Base-by-base conservation (phyloP, 2,329 filamentous ascomycete genomes). In the Scedosporium minutisporum region DNA sequence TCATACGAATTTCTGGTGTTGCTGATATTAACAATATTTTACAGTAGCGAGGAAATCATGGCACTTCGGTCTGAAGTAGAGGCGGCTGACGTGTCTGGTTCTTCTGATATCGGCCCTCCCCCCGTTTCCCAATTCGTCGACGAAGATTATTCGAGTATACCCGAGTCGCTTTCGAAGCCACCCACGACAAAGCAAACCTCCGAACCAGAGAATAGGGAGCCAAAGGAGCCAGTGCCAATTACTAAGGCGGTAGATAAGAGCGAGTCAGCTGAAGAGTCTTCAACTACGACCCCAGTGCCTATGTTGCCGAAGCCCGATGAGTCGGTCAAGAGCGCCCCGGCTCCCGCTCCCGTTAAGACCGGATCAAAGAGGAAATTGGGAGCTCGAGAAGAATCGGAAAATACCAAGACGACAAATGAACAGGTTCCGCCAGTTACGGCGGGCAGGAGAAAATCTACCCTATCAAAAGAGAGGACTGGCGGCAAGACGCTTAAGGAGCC, bases 21-120 rank as follows among this genome's bases (percentile, higher is more conserved):
- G 57, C 73, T 77, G 68, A 79, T 72, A 33, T 18, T 38, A 38
- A 38, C 33, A 6, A 38, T n/a, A 12, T 6, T 5, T 23, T 12
- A 42, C 55, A 61, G 60, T 25, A 61, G 79, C 23, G 83, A 86
- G 6, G 83, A 90, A 67, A 85, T 89, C 46, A 73, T 86, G 42
- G 87, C 80, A n/a, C 76, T 87, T 38, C 78, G 79, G 60, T 76
- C 77, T 44, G 77, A 81, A 57, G 78, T 76, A 12, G 75, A 78
- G 60, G 77, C 72, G 6, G 72, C 72, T 55, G 75, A 78, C 59
- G 77, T 78, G 41, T 78, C 78, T 55, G 83, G 87, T 48, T 90
- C 88, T 2, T 87, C 88, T 5, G 87, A 91, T 63, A 79, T 91
- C 55, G 88, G 87, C 0, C 82, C 85, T 3, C 84, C 85, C 4